A percentile compares a stretch with the other conserved stretches of the same genome.
Conservation (phyloP, 768 basidiomycete genomes). For the Pulveroboletus sp. region DNA sequence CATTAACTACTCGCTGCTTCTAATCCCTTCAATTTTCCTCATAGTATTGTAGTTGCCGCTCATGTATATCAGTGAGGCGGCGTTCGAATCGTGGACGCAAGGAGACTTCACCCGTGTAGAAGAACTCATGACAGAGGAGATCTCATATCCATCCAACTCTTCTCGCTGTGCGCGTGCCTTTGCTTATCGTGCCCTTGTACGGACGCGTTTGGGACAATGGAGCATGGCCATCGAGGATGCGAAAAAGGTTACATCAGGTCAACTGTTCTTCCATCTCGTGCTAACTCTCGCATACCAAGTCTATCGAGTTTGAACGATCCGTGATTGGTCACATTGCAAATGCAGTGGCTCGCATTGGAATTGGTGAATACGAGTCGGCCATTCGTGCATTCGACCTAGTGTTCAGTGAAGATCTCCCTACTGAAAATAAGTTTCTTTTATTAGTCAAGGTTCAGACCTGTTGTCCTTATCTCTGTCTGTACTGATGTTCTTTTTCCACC, state of each 20-base stretch:
- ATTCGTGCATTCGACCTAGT: conserved; percentile 9
- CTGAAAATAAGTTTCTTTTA: conserved; percentile 7
- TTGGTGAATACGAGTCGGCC: conserved; percentile 1
- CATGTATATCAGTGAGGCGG: background rate
- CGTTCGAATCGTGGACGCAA: background rate
- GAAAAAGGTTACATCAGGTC: background rate
- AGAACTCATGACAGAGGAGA: background rate
- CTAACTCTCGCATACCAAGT: background rate
- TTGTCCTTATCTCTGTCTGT: too few species aligned
- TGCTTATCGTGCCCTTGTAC: too few species aligned
- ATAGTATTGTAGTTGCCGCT: background rate
- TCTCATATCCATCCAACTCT: background rate
- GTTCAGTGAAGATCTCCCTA: background rate
- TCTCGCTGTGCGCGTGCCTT: background rate
- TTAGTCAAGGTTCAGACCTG: conserved; percentile 6
- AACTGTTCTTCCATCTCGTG: too few species aligned
- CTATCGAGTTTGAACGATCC: conserved; percentile 1
- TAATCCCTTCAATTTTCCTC: background rate
- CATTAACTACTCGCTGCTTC: accelerated
- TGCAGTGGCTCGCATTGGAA: background rate
- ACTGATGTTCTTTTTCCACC: too few species aligned
- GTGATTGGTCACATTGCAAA: conserved; percentile 9
- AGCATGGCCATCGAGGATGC: conserved; percentile 4
- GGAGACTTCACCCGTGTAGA: background rate
- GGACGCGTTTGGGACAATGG: background rate